Base-by-base conservation (phyloP, 345 rosid species). In the Ceriops zippeliana region DNA sequence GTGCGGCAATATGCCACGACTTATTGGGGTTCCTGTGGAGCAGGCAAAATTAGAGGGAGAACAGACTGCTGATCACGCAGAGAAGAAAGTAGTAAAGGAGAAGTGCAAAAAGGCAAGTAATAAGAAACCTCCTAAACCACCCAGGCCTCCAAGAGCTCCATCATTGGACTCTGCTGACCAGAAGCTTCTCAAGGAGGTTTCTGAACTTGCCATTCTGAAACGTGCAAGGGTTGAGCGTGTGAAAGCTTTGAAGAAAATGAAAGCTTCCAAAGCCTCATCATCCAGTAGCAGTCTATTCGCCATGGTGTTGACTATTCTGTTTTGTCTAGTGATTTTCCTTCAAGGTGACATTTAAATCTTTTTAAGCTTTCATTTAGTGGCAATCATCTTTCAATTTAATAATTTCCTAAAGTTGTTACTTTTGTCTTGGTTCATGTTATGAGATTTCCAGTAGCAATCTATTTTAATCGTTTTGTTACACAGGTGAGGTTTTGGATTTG, bases 111-210 rank as follows among this genome's bases (percentile, higher is more conserved):
- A 81, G 63, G 72, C 74, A 5, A 80, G 90, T 84, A 65, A 85
- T 70, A 78, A 92, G 67, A 89, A 90, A 71, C 58, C 88, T 35
- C 68, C 87, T 4, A 88, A 78, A 69, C 99, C 99, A 72, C 99
- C 99, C 4, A 78, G 92, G n/a, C 93, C 98, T 30, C 99, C 98
- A 0, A 82, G 87, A 70, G 90, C 95, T 65, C 98, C 97, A 11
- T 86, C 90, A 6, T 63, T 96, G 73, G 97, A 90, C 66, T 84
- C 96, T 0, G 88, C 95, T 60, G 99, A 90, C 80, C 84, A 85
- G 83, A 92, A 89, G 79, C 78, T 92, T 63, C 87, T 96, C 1
- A 80, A 78, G 63, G 99, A 96, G 79, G 84, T 92, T 10, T 66
- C 95, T 52, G 98, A 92, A 74, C 75, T 90, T 17, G 92, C 96